Evolutionary conservation across 345 rosid species (phyloP), one percentile per base, ranked within the genome.

Genomic region (Salix koriyanagi): DNA sequence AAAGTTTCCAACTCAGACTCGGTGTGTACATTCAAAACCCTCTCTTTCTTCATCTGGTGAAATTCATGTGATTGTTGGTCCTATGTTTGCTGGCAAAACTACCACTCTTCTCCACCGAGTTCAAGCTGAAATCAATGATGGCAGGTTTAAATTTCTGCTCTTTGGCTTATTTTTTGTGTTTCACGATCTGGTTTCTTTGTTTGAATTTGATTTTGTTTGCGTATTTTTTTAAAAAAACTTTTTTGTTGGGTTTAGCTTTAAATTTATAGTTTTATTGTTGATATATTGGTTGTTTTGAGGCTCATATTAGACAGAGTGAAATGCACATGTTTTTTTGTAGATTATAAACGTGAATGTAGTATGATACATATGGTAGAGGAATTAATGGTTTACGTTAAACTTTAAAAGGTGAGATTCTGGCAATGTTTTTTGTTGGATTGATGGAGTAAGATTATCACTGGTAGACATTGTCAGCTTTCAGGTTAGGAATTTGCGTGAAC

Each of bases 31-130:
- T 13, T 65, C 85, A 7, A 82, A 75, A 23, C 69, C 85, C 13
- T 52, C 83, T 18, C 72, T 41, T 12, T 70, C 86, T 28, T 56
- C 68, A 16, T 61, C 86, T 37, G 89, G 97, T 2, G 94, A 90
- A 84, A 80, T 91, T 74, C 98, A 92, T 79, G 96, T 94, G 76
- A 88, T 92, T 26, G 88, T 91, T 13, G 98, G 87, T 32, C 90
- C 93, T 23, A 87, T 88, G 93, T 92, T 90, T 69, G 85, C 97
- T 65, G 94, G 90, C 10, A 89, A 90, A 74, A 92, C 98, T 6
- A 90, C 92, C 74, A 79, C 85, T 0, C 91, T 92, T 79, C 95
- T 94, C 30, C 92, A 85, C 34, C 86, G 94, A 32, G 83, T 92
- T 68, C 90, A 89, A 41, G 39, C 86, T 7, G 95, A 91, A 79